Evolutionary conservation across 164 flowering plant genomes (phyloP).

Genomic region (Nelumbo lutea): DNA sequence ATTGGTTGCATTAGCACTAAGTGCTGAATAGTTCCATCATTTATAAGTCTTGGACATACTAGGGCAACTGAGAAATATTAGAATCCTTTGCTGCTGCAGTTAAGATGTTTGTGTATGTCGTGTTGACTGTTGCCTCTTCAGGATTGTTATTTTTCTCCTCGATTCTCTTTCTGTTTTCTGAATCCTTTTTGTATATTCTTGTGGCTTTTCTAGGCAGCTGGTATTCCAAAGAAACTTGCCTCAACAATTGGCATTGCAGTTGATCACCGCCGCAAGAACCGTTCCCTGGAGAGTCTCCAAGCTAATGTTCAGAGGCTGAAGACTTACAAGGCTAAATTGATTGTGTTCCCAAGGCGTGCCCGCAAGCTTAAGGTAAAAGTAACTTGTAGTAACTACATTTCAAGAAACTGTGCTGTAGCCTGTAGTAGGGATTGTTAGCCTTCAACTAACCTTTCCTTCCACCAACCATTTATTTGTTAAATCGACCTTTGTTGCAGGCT

Average conservation of each 20-base stretch:
- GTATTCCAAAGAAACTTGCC: slow-evolving; percentile 73
- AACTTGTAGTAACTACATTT: not conserved
- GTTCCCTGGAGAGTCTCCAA: slow-evolving; percentile 67
- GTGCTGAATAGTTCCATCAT: no score
- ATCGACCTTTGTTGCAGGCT: slow-evolving; percentile 19
- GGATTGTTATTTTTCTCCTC: not conserved
- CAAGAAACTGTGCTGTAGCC: not conserved
- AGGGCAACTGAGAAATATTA: no score
- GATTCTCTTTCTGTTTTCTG: not conserved
- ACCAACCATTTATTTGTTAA: not conserved
- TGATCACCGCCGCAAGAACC: slow-evolving; percentile 47
- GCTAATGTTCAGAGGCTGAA: no score
- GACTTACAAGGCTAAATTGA: slow-evolving; percentile 40
- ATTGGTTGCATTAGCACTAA: no score
- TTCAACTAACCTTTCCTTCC: no score
- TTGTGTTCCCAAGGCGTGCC: slow-evolving; percentile 77
- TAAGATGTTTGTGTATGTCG: no score
- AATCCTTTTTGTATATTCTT: not conserved
- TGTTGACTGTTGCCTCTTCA: no score
- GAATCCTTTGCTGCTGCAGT: no score
- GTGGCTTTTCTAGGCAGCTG: slow-evolving; percentile 52
- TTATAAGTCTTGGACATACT: no score
- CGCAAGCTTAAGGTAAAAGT: slow-evolving; percentile 58
- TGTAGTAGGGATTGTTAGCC: no score
- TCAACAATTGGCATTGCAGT: slow-evolving; percentile 45